Base-by-base conservation (phyloP, 441 rosid genomes). In the Gossypium lobatum region DNA sequence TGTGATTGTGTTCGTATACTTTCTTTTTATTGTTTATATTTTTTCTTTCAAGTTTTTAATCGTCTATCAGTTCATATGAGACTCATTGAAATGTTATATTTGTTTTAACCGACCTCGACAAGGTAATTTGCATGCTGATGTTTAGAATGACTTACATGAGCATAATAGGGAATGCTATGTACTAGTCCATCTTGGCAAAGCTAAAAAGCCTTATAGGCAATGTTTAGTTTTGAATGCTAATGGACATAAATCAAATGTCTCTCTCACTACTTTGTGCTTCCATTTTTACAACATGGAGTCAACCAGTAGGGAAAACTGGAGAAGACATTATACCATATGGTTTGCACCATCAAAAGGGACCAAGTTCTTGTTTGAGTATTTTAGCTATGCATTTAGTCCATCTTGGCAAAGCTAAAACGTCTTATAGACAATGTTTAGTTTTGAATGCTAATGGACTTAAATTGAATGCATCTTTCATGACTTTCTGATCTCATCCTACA, bases 161-260 rank as follows among this genome's bases (percentile, higher is more conserved):
- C n/a, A 20, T 13, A 14, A 21, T 14, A 6, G 39, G 71, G 37
- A 66, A 66, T n/a, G 20, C 37, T 25, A 14, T 39, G 0, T 5
- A 21, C 58, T 26, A 63, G 76, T 73, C 76, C 76, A 73, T 63
- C 70, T 73, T 73, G 76, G 76, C 70, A 73, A 61, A 73, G 39
- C 57, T 71, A 17, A 17, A 62, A 28, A 7, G 63, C 70, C 57
- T 25, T 52, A 8, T 1, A 7, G 54, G 63, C 64, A 53, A 73
- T 28, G 64, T 34, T 64, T 64, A 23, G 71, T 52, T 73, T 73
- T 73, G 71, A 64, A 73, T 73, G 71, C 71, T 64, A 64, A 64
- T 73, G 71, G 71, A 37, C 71, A 34, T 31, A 20, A 16, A 73
- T 34, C 26, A 64, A 64, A 54, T 53, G 13, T 39, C 61, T 64